phyloP scores from a whole-genome alignment of 768 basidiomycete genomes.

The Lactarius hatsudake region DNA sequence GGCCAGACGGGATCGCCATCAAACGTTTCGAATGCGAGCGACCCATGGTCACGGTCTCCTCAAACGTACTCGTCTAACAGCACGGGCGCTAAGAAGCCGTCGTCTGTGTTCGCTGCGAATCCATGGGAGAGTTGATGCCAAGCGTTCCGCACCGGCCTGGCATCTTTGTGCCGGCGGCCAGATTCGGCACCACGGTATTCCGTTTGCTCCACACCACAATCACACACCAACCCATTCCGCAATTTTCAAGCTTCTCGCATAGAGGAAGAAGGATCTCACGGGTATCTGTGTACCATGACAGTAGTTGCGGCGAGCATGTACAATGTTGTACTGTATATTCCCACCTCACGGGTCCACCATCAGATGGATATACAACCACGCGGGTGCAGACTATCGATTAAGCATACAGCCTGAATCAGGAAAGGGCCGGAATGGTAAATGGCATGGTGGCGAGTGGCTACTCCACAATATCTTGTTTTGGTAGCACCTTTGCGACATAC shows the following conservation, averaged over 20 bases:
- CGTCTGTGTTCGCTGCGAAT: constrained; percentile 18
- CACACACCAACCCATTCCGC: not conserved
- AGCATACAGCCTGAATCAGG: not conserved
- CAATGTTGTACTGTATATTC: not conserved
- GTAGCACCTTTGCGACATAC: not conserved
- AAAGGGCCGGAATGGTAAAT: not conserved
- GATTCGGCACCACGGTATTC: not conserved
- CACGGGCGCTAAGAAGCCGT: constrained; percentile 27
- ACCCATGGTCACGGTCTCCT: constrained; percentile 30
- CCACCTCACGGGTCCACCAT: not conserved
- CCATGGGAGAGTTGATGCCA: constrained; percentile 26
- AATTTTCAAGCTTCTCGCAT: not conserved
- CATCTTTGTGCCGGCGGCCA: not conserved
- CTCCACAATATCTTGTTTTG: not conserved
- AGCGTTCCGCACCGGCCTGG: not conserved
- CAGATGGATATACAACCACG: constrained; percentile 5
- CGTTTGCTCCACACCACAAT: constrained; percentile 7
- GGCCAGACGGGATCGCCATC: constrained; percentile 33
- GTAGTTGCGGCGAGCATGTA: constrained; percentile 1
- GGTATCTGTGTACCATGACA: constrained; percentile 10
- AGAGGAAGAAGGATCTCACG: constrained; percentile 4
- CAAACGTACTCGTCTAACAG: constrained; percentile 10
- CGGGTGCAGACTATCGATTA: constrained; percentile 20
- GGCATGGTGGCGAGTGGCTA: not conserved
- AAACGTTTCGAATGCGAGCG: constrained; percentile 52